Evolutionary conservation across 2,329 filamentous ascomycete species (phyloP), one percentile per base, ranked within the genome.

Genomic region (Ophiostoma sp.): DNA sequence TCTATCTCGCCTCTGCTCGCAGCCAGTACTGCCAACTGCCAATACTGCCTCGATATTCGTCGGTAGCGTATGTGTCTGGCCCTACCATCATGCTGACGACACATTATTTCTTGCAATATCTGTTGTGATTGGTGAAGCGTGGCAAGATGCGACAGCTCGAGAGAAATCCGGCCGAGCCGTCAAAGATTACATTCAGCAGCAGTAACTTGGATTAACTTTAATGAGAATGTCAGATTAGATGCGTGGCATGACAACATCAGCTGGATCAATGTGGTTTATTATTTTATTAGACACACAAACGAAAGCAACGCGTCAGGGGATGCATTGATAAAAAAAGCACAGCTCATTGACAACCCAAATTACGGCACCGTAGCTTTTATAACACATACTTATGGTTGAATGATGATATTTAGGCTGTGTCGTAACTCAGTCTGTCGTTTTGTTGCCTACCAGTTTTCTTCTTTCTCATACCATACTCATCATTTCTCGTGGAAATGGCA

Each of bases 1-100:
- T 31, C 57, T 60, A 31, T 31, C 20, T 23, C 23, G 57, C 33
- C 23, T 62, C 52, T 62, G 11, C 27, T 20, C 33, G 60, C 20
- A 23, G 31, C 7, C 33, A 36, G 17, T n/a, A 64, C 54, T 60
- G 44, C 44, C 44, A 48, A 20, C 54, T 60, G 17, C 44, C 44
- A 48, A 20, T n/a, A n/a, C 8, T 48, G 7, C 44, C 44, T 17
- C 44, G 17, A 20, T 48, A 20, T 48, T 48, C 17, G 7, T 41
- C 13, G 15, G 39, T 41, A 41, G 39, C 39, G 10, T 41, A 10
- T 15, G 27, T 15, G 39, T 57, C n/a, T 52, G 52, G n/a, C 33
- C 3, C 20, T 65, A 35, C 35, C 62, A 35, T 65, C 62, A 65
- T 31, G 20, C n/a, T 65, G 33, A 65, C 62, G 62, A 65, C 62